Conservation (phyloP, 192 early-diverging fungal species). For the Coemansia sp. region DNA sequence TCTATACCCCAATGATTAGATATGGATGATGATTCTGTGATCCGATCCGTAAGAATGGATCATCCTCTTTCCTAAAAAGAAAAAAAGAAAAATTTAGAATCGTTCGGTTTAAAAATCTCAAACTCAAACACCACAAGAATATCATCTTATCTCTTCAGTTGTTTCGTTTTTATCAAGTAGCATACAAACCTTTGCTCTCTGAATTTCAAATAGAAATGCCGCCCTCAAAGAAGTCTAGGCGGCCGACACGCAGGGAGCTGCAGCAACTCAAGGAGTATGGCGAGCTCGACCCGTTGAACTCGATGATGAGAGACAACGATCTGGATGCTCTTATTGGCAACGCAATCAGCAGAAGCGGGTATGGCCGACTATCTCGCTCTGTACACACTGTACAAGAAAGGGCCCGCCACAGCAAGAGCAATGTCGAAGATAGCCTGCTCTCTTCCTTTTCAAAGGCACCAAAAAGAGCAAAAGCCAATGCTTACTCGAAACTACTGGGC, state of each 20-base stretch:
- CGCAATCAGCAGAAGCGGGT: slow-evolving; percentile 42
- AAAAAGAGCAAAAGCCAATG: slow-evolving; percentile 21
- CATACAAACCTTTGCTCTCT: no score
- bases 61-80: no score
- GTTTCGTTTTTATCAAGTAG: no score
- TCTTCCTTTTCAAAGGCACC: slow-evolving; percentile 3
- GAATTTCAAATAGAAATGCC: slow-evolving; percentile 24
- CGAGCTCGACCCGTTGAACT: slow-evolving; percentile 58
- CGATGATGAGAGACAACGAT: slow-evolving; percentile 30
- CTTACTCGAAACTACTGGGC: slow-evolving; percentile 41
- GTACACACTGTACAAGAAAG: background rate
- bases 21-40: no score
- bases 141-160: no score
- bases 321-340: slow-evolving; percentile 50
- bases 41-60: no score
- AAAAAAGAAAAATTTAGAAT: no score
- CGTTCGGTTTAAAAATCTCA: no score
- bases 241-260: slow-evolving; percentile 51
- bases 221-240: slow-evolving; percentile 41
- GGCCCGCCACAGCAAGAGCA: background rate
- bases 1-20: no score
- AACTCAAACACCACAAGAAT: no score
- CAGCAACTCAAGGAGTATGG: slow-evolving; percentile 71
- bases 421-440: background rate
- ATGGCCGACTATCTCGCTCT: slow-evolving; percentile 24